phyloP scores from a whole-genome alignment of 768 basidiomycete species.

The Artomyces pyxidatus region DNA sequence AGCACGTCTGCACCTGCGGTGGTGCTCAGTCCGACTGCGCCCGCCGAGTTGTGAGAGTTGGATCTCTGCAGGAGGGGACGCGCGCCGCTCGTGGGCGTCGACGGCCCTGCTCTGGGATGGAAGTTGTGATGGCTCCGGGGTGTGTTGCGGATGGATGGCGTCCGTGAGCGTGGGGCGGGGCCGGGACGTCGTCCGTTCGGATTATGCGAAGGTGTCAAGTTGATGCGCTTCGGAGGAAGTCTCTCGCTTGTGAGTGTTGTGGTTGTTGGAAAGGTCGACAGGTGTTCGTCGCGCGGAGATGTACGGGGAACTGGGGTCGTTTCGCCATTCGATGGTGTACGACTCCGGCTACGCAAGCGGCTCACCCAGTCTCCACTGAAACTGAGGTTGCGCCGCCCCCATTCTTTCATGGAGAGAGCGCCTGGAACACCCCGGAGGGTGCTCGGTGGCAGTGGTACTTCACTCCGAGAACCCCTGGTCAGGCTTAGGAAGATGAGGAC shows the following conservation, averaged over 20 bases:
- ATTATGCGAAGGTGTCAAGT: too few species aligned
- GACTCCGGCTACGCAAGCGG: constrained; percentile 24
- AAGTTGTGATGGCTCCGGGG: constrained; percentile 12
- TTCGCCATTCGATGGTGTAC: neutral
- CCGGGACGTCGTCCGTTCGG: too few species aligned
- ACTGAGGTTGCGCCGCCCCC: constrained; percentile 49
- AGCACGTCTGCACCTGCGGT: constrained; percentile 14
- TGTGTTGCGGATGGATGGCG: constrained; percentile 1
- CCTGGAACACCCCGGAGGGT: neutral
- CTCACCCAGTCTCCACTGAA: constrained; percentile 47
- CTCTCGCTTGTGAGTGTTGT: neutral
- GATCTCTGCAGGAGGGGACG: constrained; percentile 34
- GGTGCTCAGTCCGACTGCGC: constrained; percentile 3
- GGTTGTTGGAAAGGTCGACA: neutral
- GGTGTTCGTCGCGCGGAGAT: neutral
- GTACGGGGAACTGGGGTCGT: neutral
- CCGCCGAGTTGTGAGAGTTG: constrained; percentile 32
- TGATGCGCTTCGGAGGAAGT: too few species aligned
- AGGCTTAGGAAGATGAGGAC: constrained; percentile 83
- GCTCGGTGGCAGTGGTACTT: constrained; percentile 15
- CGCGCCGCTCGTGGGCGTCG: constrained; percentile 25
- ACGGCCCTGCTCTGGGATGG: constrained; percentile 9
- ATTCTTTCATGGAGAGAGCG: constrained; percentile 35
- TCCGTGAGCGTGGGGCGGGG: constrained; percentile 3
- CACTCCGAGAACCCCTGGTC: constrained; percentile 60